Evolutionary conservation across 2,329 filamentous ascomycete species (phyloP), one percentile per base, ranked within the genome.

Genomic region (Diplodia corticola): DNA sequence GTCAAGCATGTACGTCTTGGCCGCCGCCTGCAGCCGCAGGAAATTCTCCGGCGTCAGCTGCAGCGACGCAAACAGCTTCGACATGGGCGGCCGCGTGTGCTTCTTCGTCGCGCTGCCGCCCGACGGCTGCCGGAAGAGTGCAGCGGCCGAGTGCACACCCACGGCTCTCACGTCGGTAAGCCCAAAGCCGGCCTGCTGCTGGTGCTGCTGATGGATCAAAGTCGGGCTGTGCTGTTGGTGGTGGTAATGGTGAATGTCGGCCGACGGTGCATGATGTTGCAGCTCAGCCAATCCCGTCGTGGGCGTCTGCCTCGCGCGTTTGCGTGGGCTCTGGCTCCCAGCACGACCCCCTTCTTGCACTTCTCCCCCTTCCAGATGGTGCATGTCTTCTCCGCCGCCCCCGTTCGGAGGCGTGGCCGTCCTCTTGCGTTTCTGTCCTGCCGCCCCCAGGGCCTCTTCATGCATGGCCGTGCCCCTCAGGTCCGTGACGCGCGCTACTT

Each of bases 1-100:
- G 69, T 86, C 80, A 5, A 87, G 79, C 85, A 87, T 87, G 70
- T 84, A 87, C 12, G 74, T 73, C 68, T 87, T 87, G 0, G 85
- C 85, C 15, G 82, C 83, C 20, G 83, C 80, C 70, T 86, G 84
- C 6, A 87, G 74, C 57, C 83, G 80, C 17, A 87, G 71, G 68
- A 86, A 87, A 67, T 83, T 83, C 72, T 86, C 85, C 0, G 85
- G 83, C 2, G 82, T 82, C 20, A 87, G 76, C 68, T 85, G 82
- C 17, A 87, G 79, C 0, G 84, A 86, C 30, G 82, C 75, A 69
- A 85, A 86, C 44, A 87, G 77, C 67, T 85, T 86, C 48, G 83
- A 85, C 78, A 86, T 85, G 4, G 85, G 83, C 22, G 84, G 84
- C 0, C 85, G 81, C 0, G 84, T 86, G 70, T 85, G 82, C 70